A percentile compares a stretch with the other conserved stretches of the same genome.
phyloP scores from a whole-genome alignment of 768 basidiomycete species.

The Mycena maculata region DNA sequence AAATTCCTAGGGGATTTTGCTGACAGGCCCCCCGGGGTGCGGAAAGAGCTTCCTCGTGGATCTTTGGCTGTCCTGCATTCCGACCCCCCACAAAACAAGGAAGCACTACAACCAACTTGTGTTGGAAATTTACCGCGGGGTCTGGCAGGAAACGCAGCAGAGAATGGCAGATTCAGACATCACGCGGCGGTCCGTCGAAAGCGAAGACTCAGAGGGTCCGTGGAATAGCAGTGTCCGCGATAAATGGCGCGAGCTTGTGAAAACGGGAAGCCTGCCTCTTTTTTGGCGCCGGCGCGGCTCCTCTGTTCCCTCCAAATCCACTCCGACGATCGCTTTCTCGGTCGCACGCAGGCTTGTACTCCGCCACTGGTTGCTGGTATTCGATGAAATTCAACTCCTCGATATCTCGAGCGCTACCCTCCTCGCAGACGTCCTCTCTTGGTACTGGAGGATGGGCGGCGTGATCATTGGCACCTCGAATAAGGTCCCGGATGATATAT shows the following conservation, averaged over 20 bases:
- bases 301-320: slow-evolving; percentile 32
- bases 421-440: slow-evolving; percentile 63
- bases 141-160: slow-evolving; percentile 62
- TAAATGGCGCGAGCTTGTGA: slow-evolving; percentile 45
- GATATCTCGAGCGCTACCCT: slow-evolving; percentile 69
- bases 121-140: slow-evolving; percentile 64
- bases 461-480: slow-evolving; percentile 64
- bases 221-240: slow-evolving; percentile 42
- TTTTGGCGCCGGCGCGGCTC: slow-evolving; percentile 41
- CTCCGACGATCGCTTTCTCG: slow-evolving; percentile 55
- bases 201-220: slow-evolving; percentile 39
- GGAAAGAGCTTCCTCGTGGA: slow-evolving; percentile 68
- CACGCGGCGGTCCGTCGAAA: background rate
- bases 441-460: slow-evolving; percentile 74
- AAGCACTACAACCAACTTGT: slow-evolving; percentile 70
- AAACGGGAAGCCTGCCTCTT: slow-evolving; percentile 44
- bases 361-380: slow-evolving; percentile 62
- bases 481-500: slow-evolving; percentile 65
- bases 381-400: slow-evolving; percentile 71
- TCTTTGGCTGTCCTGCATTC: slow-evolving; percentile 65
- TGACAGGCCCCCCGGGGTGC: slow-evolving; percentile 64
- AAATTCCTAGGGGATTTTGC: slow-evolving; percentile 55
- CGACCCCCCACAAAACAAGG: slow-evolving; percentile 63
- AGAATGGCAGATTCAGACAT: slow-evolving; percentile 43
- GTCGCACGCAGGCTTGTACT: slow-evolving; percentile 59